phyloP scores from a whole-genome alignment of 768 basidiomycete genomes.

The Trichaptum fuscoviolaceum region DNA sequence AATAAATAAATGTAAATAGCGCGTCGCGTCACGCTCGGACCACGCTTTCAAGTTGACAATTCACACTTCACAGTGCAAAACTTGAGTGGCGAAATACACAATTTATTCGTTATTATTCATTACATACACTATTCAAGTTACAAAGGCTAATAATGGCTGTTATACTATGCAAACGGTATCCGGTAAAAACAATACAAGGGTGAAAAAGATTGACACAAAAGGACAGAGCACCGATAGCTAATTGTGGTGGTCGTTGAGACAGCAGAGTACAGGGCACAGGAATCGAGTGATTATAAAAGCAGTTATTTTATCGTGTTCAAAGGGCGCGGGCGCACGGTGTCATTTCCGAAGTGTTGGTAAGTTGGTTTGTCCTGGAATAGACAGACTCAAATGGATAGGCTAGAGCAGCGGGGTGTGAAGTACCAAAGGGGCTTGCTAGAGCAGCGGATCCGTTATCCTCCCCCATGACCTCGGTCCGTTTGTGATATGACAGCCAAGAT shows the following conservation, averaged over 20 bases:
- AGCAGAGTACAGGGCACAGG: neutral
- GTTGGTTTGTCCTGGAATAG: neutral
- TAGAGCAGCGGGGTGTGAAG: neutral
- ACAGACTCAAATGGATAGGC: neutral
- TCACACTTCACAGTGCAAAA: too few species aligned
- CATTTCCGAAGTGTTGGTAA: neutral
- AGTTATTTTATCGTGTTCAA: neutral
- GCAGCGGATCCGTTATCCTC: neutral
- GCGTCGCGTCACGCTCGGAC: too few species aligned
- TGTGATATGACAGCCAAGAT: neutral
- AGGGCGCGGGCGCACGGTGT: neutral
- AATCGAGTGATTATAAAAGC: neutral
- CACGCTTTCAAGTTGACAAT: too few species aligned
- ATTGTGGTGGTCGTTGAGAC: neutral
- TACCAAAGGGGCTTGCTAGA: neutral
- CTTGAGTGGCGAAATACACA: neutral
- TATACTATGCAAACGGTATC: neutral
- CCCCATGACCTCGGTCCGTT: neutral
- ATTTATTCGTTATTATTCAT: neutral
- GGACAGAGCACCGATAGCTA: neutral
- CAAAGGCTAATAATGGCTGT: neutral
- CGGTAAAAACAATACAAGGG: neutral
- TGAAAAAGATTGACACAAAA: neutral
- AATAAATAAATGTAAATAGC: neutral
- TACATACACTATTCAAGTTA: neutral